Percentiles rank a stretch among this genome's conserved stretches.
Conservation (phyloP, 179 eudicot genomes). For the Beta lomatogona region DNA sequence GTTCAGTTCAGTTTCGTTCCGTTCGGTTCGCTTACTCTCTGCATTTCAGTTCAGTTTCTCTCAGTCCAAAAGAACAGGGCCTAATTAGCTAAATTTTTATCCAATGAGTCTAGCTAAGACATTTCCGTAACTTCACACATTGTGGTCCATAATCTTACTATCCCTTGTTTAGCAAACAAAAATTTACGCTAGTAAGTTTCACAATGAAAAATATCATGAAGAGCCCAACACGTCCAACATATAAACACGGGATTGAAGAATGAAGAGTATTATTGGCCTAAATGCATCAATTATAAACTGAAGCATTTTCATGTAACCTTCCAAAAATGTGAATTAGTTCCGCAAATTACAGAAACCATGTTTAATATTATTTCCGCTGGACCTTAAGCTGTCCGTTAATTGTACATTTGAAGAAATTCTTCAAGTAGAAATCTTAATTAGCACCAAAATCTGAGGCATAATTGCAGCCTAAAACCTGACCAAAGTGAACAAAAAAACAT, state of each 20-base stretch:
- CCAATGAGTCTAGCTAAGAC: too few relatives aligned
- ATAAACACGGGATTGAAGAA: not conserved
- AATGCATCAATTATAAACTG: not conserved
- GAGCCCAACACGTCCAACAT: not conserved
- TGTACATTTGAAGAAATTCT: conserved; percentile 30
- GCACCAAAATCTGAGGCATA: conserved; percentile 24
- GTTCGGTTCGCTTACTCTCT: too few relatives aligned
- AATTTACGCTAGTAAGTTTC: too few relatives aligned
- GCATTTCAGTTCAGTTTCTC: too few relatives aligned
- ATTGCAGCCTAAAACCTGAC: conserved; percentile 11
- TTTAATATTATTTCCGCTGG: conserved; percentile 12
- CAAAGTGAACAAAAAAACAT: not conserved
- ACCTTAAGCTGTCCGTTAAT: conserved; percentile 9
- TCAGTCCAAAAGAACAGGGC: too few relatives aligned
- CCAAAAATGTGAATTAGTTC: not conserved
- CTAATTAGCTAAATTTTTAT: too few relatives aligned
- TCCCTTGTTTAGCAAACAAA: too few relatives aligned
- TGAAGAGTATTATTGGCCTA: not conserved
- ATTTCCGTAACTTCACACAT: too few relatives aligned
- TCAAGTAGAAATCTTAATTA: conserved; percentile 23
- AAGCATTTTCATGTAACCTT: not conserved
- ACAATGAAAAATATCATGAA: too few relatives aligned
- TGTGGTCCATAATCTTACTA: too few relatives aligned
- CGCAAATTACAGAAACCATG: conserved; percentile 7
- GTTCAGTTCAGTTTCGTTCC: too few relatives aligned